Percentiles rank a stretch among this genome's conserved stretches.
phyloP scores from a whole-genome alignment of 192 early-diverging fungal species.

The Dimargaris xerosporica region DNA sequence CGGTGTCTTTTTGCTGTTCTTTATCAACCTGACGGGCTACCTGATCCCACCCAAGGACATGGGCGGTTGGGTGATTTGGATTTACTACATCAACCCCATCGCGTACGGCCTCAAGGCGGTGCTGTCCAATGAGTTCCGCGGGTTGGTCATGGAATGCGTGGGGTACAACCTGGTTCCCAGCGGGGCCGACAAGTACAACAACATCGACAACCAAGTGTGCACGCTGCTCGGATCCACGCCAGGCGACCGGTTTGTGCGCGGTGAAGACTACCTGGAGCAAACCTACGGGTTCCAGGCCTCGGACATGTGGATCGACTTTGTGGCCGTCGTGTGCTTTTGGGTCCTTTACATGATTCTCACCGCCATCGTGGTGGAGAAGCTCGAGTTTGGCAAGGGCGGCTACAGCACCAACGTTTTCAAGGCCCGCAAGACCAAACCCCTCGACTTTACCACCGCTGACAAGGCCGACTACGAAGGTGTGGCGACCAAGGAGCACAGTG shows the following conservation, averaged over 20 bases:
- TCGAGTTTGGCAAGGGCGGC: conserved; percentile 38
- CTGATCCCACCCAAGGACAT: conserved; percentile 41
- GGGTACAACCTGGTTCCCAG: conserved; percentile 17
- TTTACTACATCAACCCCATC: conserved; percentile 50
- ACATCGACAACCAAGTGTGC: conserved; percentile 38
- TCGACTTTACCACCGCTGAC: no score
- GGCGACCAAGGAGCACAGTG: background rate
- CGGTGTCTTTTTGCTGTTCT: conserved; percentile 33
- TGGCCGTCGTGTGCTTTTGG: conserved; percentile 33
- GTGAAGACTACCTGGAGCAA: conserved; percentile 39
- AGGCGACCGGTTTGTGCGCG: conserved; percentile 36
- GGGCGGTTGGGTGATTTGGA: conserved; percentile 44
- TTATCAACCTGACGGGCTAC: conserved; percentile 42
- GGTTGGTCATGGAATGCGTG: conserved; percentile 27
- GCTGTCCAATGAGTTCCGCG: conserved; percentile 43
- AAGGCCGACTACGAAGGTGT: no score
- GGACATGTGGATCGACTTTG: conserved; percentile 43
- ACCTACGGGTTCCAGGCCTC: conserved; percentile 37
- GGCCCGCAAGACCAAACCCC: no score
- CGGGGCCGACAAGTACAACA: conserved; percentile 21
- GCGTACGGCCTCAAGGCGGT: conserved; percentile 40
- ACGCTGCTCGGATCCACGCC: conserved; percentile 41
- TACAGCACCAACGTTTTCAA: conserved; percentile 35
- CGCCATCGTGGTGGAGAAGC: conserved; percentile 35
- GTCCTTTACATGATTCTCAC: conserved; percentile 20